phyloP scores from a whole-genome alignment of 2,329 filamentous ascomycete species.

The Fusarium acutatum region DNA sequence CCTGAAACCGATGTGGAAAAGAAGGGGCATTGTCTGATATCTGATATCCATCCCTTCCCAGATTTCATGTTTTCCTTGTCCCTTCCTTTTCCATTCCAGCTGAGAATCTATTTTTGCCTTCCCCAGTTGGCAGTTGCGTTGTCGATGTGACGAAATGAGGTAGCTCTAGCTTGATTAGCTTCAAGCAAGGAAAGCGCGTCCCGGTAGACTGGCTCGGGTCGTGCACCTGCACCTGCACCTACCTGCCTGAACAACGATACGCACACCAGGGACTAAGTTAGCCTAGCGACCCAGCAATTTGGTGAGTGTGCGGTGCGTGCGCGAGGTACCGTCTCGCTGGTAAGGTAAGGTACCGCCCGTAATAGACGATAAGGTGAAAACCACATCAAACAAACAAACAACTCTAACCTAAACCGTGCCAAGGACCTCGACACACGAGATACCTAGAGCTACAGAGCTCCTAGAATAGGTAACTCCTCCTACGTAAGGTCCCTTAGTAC shows the following conservation, averaged over 20 bases:
- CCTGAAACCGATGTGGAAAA: conserved; percentile 19
- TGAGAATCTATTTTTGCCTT: conserved; percentile 6
- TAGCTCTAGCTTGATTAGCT: not conserved
- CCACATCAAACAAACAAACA: not conserved
- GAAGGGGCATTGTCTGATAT: not conserved
- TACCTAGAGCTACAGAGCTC: not conserved
- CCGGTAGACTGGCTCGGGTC: conserved; percentile 20
- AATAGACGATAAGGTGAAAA: not conserved
- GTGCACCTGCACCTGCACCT: conserved; percentile 3
- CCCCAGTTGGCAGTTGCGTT: not conserved
- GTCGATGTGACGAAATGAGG: not conserved
- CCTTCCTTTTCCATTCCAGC: conserved; percentile 2
- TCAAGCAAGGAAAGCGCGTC: conserved; percentile 22
- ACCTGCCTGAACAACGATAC: conserved; percentile 7
- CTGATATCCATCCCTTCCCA: conserved; percentile 3
- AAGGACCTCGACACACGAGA: not conserved
- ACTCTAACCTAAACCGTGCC: not conserved
- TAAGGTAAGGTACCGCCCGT: not conserved
- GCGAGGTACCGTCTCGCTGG: not conserved
- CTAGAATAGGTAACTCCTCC: not conserved
- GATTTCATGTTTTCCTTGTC: not conserved
- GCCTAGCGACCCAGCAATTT: not conserved
- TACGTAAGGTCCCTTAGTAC: not conserved
- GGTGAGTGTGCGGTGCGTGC: not conserved
- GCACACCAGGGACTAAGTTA: conserved; percentile 2